phyloP scores from a whole-genome alignment of 805 yeast genomes.

The Candida sakaeoensis region DNA sequence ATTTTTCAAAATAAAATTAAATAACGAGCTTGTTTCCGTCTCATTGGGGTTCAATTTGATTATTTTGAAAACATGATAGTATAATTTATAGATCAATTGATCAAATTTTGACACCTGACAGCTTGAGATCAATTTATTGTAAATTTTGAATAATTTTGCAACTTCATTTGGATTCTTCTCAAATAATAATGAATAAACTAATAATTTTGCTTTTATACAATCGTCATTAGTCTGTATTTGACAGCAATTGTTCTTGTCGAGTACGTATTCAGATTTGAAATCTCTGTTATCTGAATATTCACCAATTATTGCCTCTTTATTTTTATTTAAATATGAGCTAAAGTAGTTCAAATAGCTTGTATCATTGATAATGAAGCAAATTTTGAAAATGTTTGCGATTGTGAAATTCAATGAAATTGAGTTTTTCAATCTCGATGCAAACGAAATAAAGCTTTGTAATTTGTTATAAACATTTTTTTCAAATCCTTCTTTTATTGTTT shows the following conservation, averaged over 20 bases:
- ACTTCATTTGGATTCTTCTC: conserved; percentile 24
- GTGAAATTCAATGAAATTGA: conserved; percentile 47
- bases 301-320: conserved; percentile 12
- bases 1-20: conserved; percentile 28
- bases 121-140: conserved; percentile 23
- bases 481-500: conserved; percentile 50
- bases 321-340: conserved; percentile 13
- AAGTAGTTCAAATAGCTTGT: conserved; percentile 29
- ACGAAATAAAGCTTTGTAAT: conserved; percentile 59
- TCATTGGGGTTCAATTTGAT: conserved; percentile 18
- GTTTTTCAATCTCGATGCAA: conserved; percentile 47
- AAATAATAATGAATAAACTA: conserved; percentile 40
- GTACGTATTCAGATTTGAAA: conserved; percentile 48
- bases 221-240: conserved; percentile 11
- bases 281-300: conserved; percentile 56
- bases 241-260: conserved; percentile 13
- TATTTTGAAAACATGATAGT: conserved; percentile 24
- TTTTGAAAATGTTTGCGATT: conserved; percentile 29
- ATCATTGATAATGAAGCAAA: conserved; percentile 28
- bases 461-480: conserved; percentile 62
- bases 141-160: conserved; percentile 20
- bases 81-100: conserved; percentile 22
- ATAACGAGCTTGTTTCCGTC: conserved; percentile 20
- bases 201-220: conserved; percentile 33
- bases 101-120: conserved; percentile 17